Base-by-base conservation (phyloP, 2,329 filamentous ascomycete genomes). In the Aspergillus cejpii region DNA sequence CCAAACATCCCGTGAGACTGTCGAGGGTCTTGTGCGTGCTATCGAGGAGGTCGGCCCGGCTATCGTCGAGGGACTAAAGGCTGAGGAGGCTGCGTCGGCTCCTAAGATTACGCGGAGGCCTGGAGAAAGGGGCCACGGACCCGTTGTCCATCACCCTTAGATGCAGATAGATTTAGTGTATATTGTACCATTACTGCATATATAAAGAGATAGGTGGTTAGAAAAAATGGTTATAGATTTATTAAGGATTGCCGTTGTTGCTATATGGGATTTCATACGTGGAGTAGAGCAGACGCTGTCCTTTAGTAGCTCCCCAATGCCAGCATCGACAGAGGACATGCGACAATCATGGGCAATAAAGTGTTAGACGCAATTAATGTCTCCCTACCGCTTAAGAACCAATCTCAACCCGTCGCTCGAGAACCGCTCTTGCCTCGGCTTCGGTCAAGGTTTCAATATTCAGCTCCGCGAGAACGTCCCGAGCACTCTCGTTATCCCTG, bases 11-110 rank as follows among this genome's bases (percentile, higher is more conserved):
- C 74, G 57, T 54, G 77, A 74, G 50, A 85, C 81, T 1, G 65
- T 84, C 23, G 79, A 83, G 53, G 75, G 74, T n/a, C 65, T 87
- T 48, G 69, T 85, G 2, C 71, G 69, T 52, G 78, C 77, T 3
- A 75, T 85, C 59, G 74, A 74, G 51, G 72, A 75, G 51, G 61
- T 68, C 45, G 71, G 68, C 0, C 63, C 64, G 11, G 55, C 40
- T 8, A 56, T 69, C 27, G 52, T 67, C 3, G 52, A 62, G 24
- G 44, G 43, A 11, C 47, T 69, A 45, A 66, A 57, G 45, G 43
- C 43, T 2, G 47, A 43, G 33, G 50, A 53, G 23, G 49, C 40
- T 6, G 39, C 47, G 12, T 39, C 40, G 0, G 19, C 51, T 34
- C 50, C 50, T 12, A 42, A 44, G 23, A 24, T 24, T 8, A 24